Percentiles rank a stretch among this genome's conserved stretches.
phyloP scores from a whole-genome alignment of 2,329 filamentous ascomycete genomes.

The Apiospora hydei region DNA sequence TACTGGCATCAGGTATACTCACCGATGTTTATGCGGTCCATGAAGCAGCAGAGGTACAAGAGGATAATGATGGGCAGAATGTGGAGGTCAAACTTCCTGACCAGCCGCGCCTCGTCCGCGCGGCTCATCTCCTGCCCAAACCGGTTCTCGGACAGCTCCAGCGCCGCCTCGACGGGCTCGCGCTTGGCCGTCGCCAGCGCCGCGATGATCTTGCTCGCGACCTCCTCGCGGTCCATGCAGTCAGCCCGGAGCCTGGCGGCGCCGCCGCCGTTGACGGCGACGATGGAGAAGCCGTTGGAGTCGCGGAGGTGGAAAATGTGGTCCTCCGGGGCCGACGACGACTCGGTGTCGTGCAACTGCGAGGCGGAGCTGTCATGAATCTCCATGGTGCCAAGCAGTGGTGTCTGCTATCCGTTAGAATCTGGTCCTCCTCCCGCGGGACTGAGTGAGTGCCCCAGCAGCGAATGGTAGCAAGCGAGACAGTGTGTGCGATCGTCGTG shows the following conservation, averaged over 20 bases:
- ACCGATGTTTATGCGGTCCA: conserved; percentile 22
- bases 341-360: too few species aligned
- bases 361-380: background rate
- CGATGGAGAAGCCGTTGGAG: conserved; percentile 14
- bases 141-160: background rate
- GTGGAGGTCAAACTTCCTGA: background rate
- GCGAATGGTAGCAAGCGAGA: background rate
- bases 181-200: conserved; percentile 13
- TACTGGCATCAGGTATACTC: background rate
- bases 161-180: conserved; percentile 7
- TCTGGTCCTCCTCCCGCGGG: background rate
- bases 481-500: background rate
- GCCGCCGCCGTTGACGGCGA: background rate
- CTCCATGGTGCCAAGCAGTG: background rate
- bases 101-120: background rate
- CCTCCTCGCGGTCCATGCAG: conserved; percentile 16
- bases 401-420: too few species aligned
- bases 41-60: background rate
- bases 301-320: background rate
- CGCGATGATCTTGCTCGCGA: conserved; percentile 1
- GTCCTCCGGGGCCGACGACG: background rate
- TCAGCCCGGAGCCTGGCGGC: background rate
- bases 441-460: background rate
- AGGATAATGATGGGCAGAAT: conserved; percentile 9
- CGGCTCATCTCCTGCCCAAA: background rate